Base-by-base conservation (phyloP, 2,329 filamentous ascomycete genomes). In the Exutisphaerella laricina region DNA sequence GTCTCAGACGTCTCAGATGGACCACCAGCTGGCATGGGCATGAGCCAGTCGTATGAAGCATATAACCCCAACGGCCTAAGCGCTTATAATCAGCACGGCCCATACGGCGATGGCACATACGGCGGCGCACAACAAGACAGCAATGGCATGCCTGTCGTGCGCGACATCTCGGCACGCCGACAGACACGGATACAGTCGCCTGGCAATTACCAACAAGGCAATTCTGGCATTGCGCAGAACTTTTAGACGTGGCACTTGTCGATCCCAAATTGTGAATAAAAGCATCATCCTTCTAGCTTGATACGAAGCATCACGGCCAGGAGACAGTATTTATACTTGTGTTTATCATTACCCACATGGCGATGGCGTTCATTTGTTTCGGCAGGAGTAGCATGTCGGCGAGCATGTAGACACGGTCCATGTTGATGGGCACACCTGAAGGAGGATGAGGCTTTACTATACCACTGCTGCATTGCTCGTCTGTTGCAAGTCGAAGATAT, bases 151-250 rank as follows among this genome's bases (percentile, higher is more conserved):
- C 88, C 92, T 1, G 78, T 98, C 39, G 96, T 98, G 52, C 80
- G 89, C 43, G 92, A 98, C 64, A 92, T 97, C 53, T 84, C 85
- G 51, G 92, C 92, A 20, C 76, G 92, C 55, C 80, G 92, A 53
- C 96, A 96, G 69, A 96, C 92, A 9, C 80, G 89, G 49, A 97
- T 98, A 59, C 89, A 97, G 70, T 94, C 84, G 62, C 84, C 88
- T 2, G 79, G 85, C 32, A 85, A 86, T 59, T 89, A 90, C 8
- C 87, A 94, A 61, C 88, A 94, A 70, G 80, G 79, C 23, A 94
- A 86, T 58, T 87, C 87, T 28, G 92, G 92, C 46, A 96, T 98
- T 58, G 86, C 92, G 22, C 92, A 97, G 68, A 98, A 98, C 67
- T 98, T 98, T 59, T 97, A 50, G 39, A n/a, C 39, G n/a, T 32